Evolutionary conservation across 2,329 filamentous ascomycete species (phyloP), one percentile per base, ranked within the genome.

Genomic region (Fusarium musae): DNA sequence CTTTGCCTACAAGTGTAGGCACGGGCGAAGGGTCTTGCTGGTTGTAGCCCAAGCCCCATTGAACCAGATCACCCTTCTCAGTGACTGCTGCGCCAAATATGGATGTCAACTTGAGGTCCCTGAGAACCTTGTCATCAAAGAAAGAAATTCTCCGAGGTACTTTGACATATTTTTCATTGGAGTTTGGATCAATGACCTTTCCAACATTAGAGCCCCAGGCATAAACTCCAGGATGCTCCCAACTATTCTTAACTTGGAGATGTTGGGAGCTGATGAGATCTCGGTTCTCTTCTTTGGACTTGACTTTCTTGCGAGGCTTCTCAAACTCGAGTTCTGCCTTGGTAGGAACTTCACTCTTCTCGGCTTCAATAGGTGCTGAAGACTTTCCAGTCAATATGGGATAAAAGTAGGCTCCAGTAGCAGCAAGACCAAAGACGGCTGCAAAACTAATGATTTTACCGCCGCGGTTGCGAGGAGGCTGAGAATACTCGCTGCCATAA

Each of bases 201-300:
- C 95, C 94, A 21, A 86, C 85, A 78, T 99, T 99, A 23, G 93
- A 94, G 1, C 96, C 96, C 96, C 96, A 99, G 9, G 93, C 91
- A 82, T 97, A 98, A 1, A 98, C 93, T 4, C 95, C 96, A 1
- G 96, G 96, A 68, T 93, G 91, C 82, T 90, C 89, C 87, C 88
- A 91, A 82, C 93, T 97, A 79, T 90, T 90, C 84, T 93, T 94
- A 66, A 97, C 93, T 84, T 98, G 96, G 10, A 94, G 84, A 83
- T 97, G 94, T 80, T 97, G 94, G 16, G 93, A 93, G 79, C 93
- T 96, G 75, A 97, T 90, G 64, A 93, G 83, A 62, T 95, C 93
- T 64, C 93, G 84, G 71, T 92, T 91, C 72, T 94, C 92, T 80
- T 95, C 93, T 73, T 90, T 90, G 11, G 90, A 91, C 2, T 84